Evolutionary conservation across 805 yeast genomes (phyloP).

Genomic region (Candida anglica): DNA sequence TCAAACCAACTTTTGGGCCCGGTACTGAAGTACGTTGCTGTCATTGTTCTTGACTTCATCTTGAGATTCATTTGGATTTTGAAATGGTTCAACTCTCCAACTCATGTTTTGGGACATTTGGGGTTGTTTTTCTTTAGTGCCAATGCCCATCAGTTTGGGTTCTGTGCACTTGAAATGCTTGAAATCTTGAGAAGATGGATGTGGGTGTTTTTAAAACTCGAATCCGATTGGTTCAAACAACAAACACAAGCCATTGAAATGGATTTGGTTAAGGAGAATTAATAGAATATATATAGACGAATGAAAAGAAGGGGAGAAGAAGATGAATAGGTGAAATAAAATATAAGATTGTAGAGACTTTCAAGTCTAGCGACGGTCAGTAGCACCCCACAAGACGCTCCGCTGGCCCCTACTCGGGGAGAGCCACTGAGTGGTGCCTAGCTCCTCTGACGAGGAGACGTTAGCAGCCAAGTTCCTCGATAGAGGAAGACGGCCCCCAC

Average conservation of each 20-base stretch:
- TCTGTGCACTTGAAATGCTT: slow-evolving; percentile 62
- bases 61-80: slow-evolving; percentile 77
- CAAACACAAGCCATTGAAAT: slow-evolving; percentile 12
- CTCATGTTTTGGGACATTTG: slow-evolving; percentile 10
- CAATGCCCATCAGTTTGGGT: slow-evolving; percentile 47
- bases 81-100: slow-evolving; percentile 33
- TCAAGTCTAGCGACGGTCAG: too few species aligned
- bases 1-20: slow-evolving; percentile 11
- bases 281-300: background rate
- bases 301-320: too few species aligned
- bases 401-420: too few species aligned
- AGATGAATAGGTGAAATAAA: too few species aligned
- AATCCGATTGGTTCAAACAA: slow-evolving; percentile 58
- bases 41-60: slow-evolving; percentile 56
- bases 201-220: slow-evolving; percentile 85
- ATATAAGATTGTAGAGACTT: too few species aligned
- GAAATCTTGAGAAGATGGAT: slow-evolving; percentile 83
- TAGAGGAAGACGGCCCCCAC: too few species aligned
- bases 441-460: too few species aligned
- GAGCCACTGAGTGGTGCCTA: too few species aligned
- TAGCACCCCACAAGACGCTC: too few species aligned
- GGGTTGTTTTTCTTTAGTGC: slow-evolving; percentile 33
- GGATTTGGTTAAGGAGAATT: slow-evolving; percentile 1
- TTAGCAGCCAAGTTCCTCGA: too few species aligned
- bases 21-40: slow-evolving; percentile 48